Evolutionary conservation across 495 filamentous ascomycete genomes (phyloP).

Genomic region (Penicillium cosmopolitanum): DNA sequence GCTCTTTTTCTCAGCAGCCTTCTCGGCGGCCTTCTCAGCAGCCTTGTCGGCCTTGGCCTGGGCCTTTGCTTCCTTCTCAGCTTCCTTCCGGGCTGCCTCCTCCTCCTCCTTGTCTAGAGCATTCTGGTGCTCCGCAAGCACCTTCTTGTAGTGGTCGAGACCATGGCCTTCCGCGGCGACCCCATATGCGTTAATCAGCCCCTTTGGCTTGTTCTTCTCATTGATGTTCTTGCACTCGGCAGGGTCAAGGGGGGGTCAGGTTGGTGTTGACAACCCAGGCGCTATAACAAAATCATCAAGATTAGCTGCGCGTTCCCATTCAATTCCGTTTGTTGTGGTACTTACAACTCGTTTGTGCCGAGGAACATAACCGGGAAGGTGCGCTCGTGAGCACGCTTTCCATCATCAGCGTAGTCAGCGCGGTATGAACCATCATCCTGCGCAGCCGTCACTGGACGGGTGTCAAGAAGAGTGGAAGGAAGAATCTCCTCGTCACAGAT

Average conservation of each 20-base stretch:
- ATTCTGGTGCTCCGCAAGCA: constrained; percentile 64
- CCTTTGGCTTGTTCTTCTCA: constrained; percentile 74
- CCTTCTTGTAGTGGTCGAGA: constrained; percentile 74
- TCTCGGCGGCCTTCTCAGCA: constrained; percentile 54
- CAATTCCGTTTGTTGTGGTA: constrained; percentile 19
- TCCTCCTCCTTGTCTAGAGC: constrained; percentile 39
- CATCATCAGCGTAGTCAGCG: constrained; percentile 80
- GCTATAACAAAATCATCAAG: constrained; percentile 48
- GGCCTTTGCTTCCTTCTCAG: constrained; percentile 56
- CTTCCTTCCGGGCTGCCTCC: constrained; percentile 54
- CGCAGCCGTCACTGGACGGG: constrained; percentile 79
- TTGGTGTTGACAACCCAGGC: constrained; percentile 83
- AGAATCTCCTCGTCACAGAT: constrained; percentile 93
- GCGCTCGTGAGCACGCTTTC: constrained; percentile 78
- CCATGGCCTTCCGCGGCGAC: constrained; percentile 73
- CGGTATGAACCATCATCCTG: constrained; percentile 80
- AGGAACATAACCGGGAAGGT: constrained; percentile 95
- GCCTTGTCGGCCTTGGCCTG: constrained; percentile 52
- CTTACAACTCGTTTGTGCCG: constrained; percentile 93
- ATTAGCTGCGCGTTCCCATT: background rate
- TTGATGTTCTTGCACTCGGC: constrained; percentile 65
- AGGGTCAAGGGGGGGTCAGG: constrained; percentile 71
- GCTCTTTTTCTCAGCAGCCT: constrained; percentile 62
- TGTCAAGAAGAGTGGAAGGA: constrained; percentile 67
- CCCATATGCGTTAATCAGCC: constrained; percentile 70